Evolutionary conservation across 768 basidiomycete species (phyloP).

Genomic region (Podaxis sp.): DNA sequence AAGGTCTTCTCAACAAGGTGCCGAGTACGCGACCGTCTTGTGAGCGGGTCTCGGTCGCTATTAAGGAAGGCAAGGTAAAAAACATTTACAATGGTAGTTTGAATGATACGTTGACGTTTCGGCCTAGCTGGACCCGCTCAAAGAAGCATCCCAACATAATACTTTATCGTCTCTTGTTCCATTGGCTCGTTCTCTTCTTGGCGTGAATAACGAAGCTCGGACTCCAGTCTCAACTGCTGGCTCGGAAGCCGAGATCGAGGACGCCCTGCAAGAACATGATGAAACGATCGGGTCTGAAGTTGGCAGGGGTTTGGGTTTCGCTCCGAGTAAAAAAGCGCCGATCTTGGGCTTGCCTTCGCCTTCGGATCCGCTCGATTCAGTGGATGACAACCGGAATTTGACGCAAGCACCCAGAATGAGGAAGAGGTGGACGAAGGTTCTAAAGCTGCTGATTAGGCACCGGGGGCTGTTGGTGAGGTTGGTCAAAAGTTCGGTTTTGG

Average conservation of each 20-base stretch:
- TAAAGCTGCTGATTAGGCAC: neutral
- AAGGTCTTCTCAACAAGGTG: constrained; percentile 62
- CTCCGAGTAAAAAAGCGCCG: neutral
- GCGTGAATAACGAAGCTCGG: neutral
- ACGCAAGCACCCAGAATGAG: neutral
- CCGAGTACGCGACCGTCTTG: constrained; percentile 68
- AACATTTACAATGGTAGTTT: neutral
- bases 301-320: neutral
- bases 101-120: neutral
- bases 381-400: neutral
- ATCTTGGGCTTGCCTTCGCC: constrained; percentile 11
- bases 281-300: neutral
- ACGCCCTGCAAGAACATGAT: neutral
- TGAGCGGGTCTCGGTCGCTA: constrained; percentile 67
- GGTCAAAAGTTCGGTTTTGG: constrained; percentile 17
- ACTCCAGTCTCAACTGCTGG: neutral
- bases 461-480: constrained; percentile 1
- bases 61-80: constrained; percentile 75
- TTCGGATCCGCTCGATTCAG: neutral
- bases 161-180: constrained; percentile 15
- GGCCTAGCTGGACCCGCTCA: constrained; percentile 20
- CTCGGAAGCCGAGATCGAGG: neutral
- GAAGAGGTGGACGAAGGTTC: neutral
- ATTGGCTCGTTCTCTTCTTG: neutral
- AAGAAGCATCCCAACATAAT: constrained; percentile 7